Conservation (phyloP, 2,329 filamentous ascomycete genomes). For the Penicillium sp. region DNA sequence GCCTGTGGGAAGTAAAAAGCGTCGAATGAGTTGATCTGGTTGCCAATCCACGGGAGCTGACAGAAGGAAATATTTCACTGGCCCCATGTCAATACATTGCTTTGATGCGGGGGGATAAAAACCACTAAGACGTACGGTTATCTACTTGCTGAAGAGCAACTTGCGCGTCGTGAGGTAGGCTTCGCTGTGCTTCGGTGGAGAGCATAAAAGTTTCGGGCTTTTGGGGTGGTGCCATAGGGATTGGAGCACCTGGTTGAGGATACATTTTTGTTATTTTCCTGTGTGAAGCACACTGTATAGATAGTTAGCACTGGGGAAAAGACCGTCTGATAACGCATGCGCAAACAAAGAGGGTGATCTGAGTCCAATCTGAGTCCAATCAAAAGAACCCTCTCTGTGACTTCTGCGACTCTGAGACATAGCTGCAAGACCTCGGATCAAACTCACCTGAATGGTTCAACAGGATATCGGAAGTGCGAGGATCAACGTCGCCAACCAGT, state of each 20-base stretch:
- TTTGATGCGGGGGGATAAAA: neutral
- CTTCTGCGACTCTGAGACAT: conserved; percentile 12
- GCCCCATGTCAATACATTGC: conserved; percentile 12
- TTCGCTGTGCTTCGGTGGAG: conserved; percentile 94
- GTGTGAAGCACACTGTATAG: conserved; percentile 12
- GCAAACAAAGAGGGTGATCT: conserved; percentile 20
- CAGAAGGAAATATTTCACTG: conserved; percentile 99
- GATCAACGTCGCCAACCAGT: conserved; percentile 9
- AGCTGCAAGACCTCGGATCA: conserved; percentile 20
- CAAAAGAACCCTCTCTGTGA: conserved; percentile 5
- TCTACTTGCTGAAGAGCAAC: conserved; percentile 97
- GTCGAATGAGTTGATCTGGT: conserved; percentile 91
- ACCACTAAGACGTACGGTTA: conserved; percentile 67
- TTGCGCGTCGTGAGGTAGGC: conserved; percentile 91
- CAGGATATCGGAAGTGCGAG: conserved; percentile 12
- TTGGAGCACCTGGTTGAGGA: conserved; percentile 73
- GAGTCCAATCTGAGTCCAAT: conserved; percentile 4
- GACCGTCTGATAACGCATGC: conserved; percentile 16
- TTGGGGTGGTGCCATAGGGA: conserved; percentile 87
- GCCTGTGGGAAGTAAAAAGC: conserved; percentile 92
- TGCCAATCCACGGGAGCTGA: conserved; percentile 98
- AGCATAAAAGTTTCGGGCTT: conserved; percentile 99
- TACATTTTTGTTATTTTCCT: conserved; percentile 58
- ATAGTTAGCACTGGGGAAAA: conserved; percentile 25
- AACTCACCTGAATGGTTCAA: conserved; percentile 16